These are phyloP conservation scores for Sphaerulina vaccinii DNA, from an alignment of 2,329 filamentous ascomycete genomes.

Conservation along the genomic window DNA sequence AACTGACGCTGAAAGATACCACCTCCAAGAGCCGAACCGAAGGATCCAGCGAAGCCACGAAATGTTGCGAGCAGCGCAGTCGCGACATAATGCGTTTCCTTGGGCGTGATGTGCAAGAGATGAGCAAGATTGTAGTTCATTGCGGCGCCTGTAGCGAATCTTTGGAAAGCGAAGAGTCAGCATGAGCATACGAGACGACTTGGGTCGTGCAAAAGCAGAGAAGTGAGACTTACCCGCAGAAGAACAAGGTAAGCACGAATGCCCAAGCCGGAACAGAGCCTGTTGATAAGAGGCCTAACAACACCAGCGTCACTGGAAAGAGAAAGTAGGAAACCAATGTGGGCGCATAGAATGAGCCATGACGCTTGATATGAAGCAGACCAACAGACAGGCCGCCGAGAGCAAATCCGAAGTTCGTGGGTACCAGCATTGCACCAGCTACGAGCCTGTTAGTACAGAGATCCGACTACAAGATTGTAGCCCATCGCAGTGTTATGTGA, in stretches of 20 bases:
- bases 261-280: conserved; percentile 50
- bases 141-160: conserved; percentile 65
- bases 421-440: conserved; percentile 73
- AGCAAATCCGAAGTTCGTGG: conserved; percentile 78
- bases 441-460: too few relatives aligned
- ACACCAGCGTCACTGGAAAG: conserved; percentile 61
- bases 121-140: conserved; percentile 83
- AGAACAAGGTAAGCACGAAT: conserved; percentile 62
- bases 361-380: conserved; percentile 70
- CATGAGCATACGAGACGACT: neutral
- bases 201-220: neutral
- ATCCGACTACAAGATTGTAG: too few relatives aligned
- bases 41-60: conserved; percentile 76
- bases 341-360: conserved; percentile 67
- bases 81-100: conserved; percentile 69
- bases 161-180: neutral
- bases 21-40: conserved; percentile 76
- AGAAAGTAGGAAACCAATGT: conserved; percentile 54
- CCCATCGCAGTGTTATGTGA: too few relatives aligned
- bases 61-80: conserved; percentile 77
- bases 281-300: conserved; percentile 57
- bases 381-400: conserved; percentile 71
- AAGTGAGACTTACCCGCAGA: conserved; percentile 55
- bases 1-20: conserved; percentile 69
- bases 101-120: conserved; percentile 67